These are phyloP conservation scores for Calonectria ilicicola DNA, from an alignment of 2,329 filamentous ascomycete species.

Conservation along the genomic window DNA sequence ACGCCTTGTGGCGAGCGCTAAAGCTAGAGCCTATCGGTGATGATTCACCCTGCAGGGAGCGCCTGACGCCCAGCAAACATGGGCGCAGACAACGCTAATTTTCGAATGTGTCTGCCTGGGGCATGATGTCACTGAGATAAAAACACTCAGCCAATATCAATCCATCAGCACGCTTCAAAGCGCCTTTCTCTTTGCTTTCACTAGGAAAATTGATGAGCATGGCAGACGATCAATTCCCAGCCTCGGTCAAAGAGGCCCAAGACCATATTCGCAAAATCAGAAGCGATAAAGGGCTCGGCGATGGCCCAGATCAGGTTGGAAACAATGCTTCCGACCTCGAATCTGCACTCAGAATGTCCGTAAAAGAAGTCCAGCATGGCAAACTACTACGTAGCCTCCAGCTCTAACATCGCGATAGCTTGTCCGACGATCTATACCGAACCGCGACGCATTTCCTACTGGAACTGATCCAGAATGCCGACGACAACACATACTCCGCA, in stretches of 20 bases:
- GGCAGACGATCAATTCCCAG: constrained; percentile 1
- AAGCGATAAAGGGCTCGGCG: constrained; percentile 13
- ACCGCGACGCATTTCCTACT: constrained; percentile 7
- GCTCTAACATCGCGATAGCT: background rate
- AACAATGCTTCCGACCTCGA: constrained; percentile 20
- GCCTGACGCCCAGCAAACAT: background rate
- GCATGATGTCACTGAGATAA: background rate
- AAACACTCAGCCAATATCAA: background rate
- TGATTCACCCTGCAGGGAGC: background rate
- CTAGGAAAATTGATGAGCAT: background rate
- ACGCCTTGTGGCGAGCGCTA: no score
- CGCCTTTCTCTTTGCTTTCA: no score
- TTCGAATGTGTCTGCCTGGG: background rate
- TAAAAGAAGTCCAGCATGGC: background rate
- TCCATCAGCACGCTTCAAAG: background rate
- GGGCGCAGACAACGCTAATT: background rate
- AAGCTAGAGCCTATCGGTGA: background rate
- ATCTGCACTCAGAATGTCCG: constrained; percentile 15
- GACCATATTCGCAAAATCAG: constrained; percentile 14
- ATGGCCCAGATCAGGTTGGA: constrained; percentile 11
- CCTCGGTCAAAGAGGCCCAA: constrained; percentile 7
- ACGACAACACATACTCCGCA: background rate
- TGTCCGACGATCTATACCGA: constrained; percentile 3
- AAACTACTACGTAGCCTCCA: background rate
- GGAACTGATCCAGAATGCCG: constrained; percentile 19